Percentiles rank a stretch among this genome's conserved stretches.
phyloP scores from a whole-genome alignment of 2,329 filamentous ascomycete genomes.

The Alternaria hordeiaustralica region DNA sequence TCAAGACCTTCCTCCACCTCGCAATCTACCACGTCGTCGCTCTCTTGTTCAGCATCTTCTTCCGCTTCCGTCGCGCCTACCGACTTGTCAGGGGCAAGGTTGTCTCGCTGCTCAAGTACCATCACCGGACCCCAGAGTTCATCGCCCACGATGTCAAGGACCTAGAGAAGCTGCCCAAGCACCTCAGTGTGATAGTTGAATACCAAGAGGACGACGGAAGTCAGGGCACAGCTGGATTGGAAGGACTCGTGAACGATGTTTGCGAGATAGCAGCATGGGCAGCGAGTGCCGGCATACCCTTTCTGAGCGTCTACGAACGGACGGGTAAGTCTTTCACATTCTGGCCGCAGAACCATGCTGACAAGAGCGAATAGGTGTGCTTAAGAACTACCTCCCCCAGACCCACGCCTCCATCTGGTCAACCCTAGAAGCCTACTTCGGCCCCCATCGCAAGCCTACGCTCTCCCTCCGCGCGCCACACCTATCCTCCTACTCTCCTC shows the following conservation, averaged over 20 bases:
- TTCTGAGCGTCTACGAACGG: constrained; percentile 89
- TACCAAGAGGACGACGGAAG: constrained; percentile 68
- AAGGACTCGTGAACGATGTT: constrained; percentile 85
- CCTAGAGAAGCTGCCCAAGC: constrained; percentile 76
- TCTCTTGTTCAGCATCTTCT: constrained; percentile 84
- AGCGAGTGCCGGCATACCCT: constrained; percentile 83
- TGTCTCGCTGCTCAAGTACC: constrained; percentile 86
- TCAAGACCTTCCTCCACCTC: constrained; percentile 68
- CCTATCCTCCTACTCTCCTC: constrained; percentile 63
- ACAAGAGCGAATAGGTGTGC: constrained; percentile 64
- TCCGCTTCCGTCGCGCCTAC: constrained; percentile 80
- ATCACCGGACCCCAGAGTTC: constrained; percentile 92
- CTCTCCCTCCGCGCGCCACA: constrained; percentile 78
- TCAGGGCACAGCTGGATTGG: constrained; percentile 74
- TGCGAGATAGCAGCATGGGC: constrained; percentile 94
- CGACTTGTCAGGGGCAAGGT: constrained; percentile 79
- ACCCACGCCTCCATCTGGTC: constrained; percentile 79
- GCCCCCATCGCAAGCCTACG: constrained; percentile 68
- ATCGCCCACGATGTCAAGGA: constrained; percentile 85
- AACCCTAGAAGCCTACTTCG: constrained; percentile 88
- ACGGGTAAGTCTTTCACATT: constrained; percentile 67
- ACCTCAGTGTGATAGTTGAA: constrained; percentile 85
- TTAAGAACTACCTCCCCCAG: constrained; percentile 89
- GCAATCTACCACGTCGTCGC: constrained; percentile 75
- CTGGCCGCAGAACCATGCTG: background rate